Base-by-base conservation (phyloP, 140 eudicot species). In the Erigeron philadelphicus region DNA sequence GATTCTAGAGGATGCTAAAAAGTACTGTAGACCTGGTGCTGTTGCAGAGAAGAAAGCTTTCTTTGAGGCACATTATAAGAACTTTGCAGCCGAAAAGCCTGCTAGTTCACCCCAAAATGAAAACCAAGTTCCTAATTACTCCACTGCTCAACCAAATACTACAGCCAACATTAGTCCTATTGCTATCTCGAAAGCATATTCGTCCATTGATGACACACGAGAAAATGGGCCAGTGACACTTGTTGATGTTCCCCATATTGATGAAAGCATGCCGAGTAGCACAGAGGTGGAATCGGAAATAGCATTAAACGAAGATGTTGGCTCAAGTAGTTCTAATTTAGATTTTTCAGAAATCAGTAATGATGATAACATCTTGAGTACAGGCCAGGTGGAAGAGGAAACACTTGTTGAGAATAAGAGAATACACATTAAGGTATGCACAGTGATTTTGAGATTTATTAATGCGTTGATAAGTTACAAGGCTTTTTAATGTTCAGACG, bases 31-130 rank as follows among this genome's bases (percentile, higher is more conserved):
- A 66, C 93, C 95, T 5, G 97, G 97, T 61, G 78, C 85, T 17
- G 97, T 90, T 62, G 97, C 97, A 57, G 84, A 82, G 56, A 87
- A 84, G 85, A 90, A 87, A 73, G 90, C 97, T 45, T 83, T 83
- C 62, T 90, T 90, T 25, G 97, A 90, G 68, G 90, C 97, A 18
- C 88, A 83, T 76, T 85, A 84, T 75, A 90, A 87, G 79, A 81
- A 70, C 71, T 68, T 75, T 45, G 87, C 85, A 47, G 67, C 79
- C 75, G 73, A 76, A 72, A 61, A 67, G 64, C 76, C 83, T 45
- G 77, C 72, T 61, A 81, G 72, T 10, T 65, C 68, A 52, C 79
- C 81, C 21, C 79, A 77, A 70, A 78, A 79, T 66, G 90, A 85
- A 75, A 79, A 68, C 71, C 75, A 73, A 43, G 81, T 70, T 54